phyloP scores from a whole-genome alignment of 345 rosid genomes.

The Citrus australasica region DNA sequence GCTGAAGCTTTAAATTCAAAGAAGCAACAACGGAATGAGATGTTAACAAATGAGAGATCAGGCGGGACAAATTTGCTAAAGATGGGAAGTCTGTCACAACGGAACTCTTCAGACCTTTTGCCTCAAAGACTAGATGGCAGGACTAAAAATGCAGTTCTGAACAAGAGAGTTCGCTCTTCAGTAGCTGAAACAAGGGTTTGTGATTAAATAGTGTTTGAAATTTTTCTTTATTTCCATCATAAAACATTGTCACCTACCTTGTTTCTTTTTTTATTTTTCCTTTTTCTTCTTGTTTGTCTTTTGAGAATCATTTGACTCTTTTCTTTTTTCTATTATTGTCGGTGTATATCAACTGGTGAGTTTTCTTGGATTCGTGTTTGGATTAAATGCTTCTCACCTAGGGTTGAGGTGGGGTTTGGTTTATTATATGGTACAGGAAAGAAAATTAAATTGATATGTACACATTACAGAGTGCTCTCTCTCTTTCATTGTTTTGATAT shows the following conservation, averaged over 20 bases:
- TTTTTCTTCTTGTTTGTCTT: not conserved
- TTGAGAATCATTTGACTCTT: not conserved
- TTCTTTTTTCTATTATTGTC: not conserved
- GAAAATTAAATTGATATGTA: not conserved
- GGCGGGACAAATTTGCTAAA: conserved; percentile 36
- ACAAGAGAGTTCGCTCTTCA: conserved; percentile 51
- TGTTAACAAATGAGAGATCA: conserved; percentile 35
- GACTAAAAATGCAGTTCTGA: conserved; percentile 42
- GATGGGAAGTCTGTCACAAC: conserved; percentile 37
- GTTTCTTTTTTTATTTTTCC: not conserved
- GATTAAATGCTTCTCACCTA: not conserved
- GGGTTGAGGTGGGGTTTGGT: not conserved
- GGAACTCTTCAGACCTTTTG: conserved; percentile 38
- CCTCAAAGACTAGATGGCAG: conserved; percentile 50
- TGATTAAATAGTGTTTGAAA: conserved; percentile 1
- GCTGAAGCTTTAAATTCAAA: conserved; percentile 30
- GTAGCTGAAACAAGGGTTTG: conserved; percentile 53
- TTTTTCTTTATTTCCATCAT: not conserved
- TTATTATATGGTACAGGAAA: not conserved
- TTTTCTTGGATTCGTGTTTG: not conserved
- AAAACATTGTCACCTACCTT: not conserved
- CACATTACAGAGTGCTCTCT: not conserved
- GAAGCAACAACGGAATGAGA: conserved; percentile 45
- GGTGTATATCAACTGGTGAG: not conserved
- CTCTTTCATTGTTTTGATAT: not conserved